Percentiles rank a stretch among this genome's conserved stretches.
Conservation (phyloP, 441 rosid genomes). For the Gossypium aridum region DNA sequence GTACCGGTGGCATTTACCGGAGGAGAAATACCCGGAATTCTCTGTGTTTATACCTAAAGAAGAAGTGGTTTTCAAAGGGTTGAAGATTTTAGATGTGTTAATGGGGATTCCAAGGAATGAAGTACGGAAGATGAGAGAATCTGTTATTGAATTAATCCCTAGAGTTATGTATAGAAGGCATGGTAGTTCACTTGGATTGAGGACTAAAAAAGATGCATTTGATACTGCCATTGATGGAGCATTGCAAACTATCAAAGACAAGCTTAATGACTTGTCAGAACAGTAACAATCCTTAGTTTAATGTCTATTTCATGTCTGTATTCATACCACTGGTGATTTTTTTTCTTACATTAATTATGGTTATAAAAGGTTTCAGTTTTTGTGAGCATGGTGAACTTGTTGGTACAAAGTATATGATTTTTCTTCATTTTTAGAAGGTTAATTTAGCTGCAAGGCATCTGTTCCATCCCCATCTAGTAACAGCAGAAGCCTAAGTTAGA, state of each 20-base stretch:
- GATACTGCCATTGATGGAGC: conserved; percentile 75
- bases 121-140: conserved; percentile 68
- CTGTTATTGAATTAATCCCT: conserved; percentile 63
- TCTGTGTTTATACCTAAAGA: conserved; percentile 73
- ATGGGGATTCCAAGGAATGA: conserved; percentile 46
- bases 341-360: not conserved
- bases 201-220: conserved; percentile 68
- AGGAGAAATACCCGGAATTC: conserved; percentile 40
- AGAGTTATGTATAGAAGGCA: conserved; percentile 69
- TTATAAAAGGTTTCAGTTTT: not conserved
- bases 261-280: conserved; percentile 22
- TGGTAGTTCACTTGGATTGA: conserved; percentile 58
- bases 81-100: conserved; percentile 65
- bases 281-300: conserved; percentile 9
- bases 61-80: conserved; percentile 68
- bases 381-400: not conserved
- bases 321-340: not conserved
- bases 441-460: conserved; percentile 1
- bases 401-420: not conserved
- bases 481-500: conserved; percentile 89
- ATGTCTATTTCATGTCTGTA: not conserved
- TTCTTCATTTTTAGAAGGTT: not conserved
- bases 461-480: conserved; percentile 67
- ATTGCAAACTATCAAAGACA: conserved; percentile 47
- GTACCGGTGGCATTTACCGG: conserved; percentile 71